A percentile compares a stretch with the other conserved stretches of the same genome.
Evolutionary conservation across 148 eudicot genomes (phyloP).

Genomic region (Camellia sinensis): DNA sequence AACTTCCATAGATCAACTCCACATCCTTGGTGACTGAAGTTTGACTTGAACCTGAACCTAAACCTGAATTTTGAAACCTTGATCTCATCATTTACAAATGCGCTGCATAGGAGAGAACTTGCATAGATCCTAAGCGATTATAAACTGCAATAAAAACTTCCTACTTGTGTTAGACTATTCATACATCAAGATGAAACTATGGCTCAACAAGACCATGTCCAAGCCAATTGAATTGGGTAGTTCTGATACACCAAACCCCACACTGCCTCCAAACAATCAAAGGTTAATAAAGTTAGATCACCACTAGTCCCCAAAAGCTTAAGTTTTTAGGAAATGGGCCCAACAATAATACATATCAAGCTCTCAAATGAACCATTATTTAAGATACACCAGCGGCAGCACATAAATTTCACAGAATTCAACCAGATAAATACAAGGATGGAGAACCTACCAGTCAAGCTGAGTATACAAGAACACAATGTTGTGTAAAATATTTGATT

Average conservation of each 20-base stretch:
- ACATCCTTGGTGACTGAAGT: not conserved
- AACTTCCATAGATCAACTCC: conserved; percentile 1
- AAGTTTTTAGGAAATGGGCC: too few species aligned
- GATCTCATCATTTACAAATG: not conserved
- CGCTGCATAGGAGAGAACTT: conserved; percentile 1
- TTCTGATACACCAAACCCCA: not conserved
- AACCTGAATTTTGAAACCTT: not conserved
- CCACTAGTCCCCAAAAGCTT: too few species aligned
- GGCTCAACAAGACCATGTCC: not conserved
- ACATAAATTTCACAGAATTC: not conserved
- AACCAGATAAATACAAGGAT: not conserved
- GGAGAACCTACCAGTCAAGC: conserved; percentile 62
- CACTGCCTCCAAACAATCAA: not conserved
- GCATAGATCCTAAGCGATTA: not conserved
- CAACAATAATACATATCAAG: too few species aligned
- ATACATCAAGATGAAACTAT: conserved; percentile 1
- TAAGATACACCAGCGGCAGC: not conserved
- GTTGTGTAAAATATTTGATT: conserved; percentile 98
- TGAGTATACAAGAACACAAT: conserved; percentile 84
- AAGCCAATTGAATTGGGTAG: not conserved
- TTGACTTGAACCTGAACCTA: not conserved
- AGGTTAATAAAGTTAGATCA: not conserved
- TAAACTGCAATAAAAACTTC: not conserved
- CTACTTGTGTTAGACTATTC: not conserved
- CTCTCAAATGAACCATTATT: not conserved